Conservation (phyloP, 805 yeast genomes). For the Starmerella geochares region DNA sequence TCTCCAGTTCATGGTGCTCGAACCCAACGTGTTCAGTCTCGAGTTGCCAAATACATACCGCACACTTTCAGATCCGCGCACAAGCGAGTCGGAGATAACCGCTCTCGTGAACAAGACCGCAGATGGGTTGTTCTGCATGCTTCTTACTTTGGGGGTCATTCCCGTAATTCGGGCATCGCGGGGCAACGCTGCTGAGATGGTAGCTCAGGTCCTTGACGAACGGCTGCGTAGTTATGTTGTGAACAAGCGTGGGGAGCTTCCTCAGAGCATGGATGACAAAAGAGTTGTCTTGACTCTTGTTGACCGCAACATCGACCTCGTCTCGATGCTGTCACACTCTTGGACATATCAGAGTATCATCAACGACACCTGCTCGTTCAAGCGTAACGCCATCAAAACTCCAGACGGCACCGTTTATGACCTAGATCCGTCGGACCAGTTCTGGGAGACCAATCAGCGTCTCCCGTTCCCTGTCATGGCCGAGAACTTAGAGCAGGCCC, state of each 20-base stretch:
- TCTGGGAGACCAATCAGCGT: conserved; percentile 76
- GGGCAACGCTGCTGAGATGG: conserved; percentile 92
- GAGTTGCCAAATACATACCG: conserved; percentile 59
- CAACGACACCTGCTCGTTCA: conserved; percentile 75
- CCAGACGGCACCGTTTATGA: conserved; percentile 48
- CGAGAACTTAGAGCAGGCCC: conserved; percentile 81
- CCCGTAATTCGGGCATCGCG: conserved; percentile 87
- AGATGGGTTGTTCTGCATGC: conserved; percentile 66
- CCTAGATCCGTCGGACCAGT: conserved; percentile 84
- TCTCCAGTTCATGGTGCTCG: conserved; percentile 82
- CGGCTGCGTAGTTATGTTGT: conserved; percentile 76
- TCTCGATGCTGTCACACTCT: conserved; percentile 91
- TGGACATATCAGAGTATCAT: conserved; percentile 98
- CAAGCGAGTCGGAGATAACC: conserved; percentile 68
- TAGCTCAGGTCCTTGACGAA: conserved; percentile 76
- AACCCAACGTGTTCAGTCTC: conserved; percentile 77
- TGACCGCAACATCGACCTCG: conserved; percentile 82
- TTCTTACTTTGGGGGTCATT: conserved; percentile 65
- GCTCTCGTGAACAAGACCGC: conserved; percentile 59
- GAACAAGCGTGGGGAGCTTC: conserved; percentile 46
- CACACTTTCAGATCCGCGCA: conserved; percentile 55
- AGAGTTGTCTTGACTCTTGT: conserved; percentile 70
- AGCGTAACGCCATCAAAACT: conserved; percentile 70
- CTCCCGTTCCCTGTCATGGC: conserved; percentile 98
- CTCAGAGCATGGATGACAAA: conserved; percentile 18